Conservation (phyloP, 2,329 filamentous ascomycete genomes). For the Paracorniculantispora psalliotae region DNA sequence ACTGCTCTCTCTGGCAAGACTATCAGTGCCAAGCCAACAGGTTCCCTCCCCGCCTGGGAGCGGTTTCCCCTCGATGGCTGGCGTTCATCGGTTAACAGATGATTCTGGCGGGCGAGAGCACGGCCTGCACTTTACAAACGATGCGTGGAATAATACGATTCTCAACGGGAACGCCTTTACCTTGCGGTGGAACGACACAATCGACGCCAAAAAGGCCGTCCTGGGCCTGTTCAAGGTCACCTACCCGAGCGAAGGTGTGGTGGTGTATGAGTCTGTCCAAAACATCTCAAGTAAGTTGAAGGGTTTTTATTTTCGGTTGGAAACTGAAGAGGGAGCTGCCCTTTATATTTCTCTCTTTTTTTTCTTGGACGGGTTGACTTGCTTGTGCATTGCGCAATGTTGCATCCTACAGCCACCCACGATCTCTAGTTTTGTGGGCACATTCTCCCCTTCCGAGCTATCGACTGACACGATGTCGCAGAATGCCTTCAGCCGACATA, state of each 20-base stretch:
- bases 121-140: conserved; percentile 28
- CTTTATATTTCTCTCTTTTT: neutral
- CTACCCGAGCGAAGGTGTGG: conserved; percentile 27
- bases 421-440: conserved; percentile 8
- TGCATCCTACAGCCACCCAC: neutral
- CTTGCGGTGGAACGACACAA: conserved; percentile 27
- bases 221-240: conserved; percentile 27
- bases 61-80: conserved; percentile 20
- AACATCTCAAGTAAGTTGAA: conserved; percentile 27
- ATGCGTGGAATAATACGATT: conserved; percentile 31
- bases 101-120: conserved; percentile 19
- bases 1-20: conserved; percentile 2
- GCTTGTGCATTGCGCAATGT: neutral
- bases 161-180: conserved; percentile 26
- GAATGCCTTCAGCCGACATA: conserved; percentile 18
- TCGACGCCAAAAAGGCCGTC: conserved; percentile 18
- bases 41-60: conserved; percentile 14
- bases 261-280: conserved; percentile 25
- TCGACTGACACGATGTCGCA: conserved; percentile 16
- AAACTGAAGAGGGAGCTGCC: neutral
- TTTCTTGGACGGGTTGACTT: neutral
- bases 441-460: conserved; percentile 1
- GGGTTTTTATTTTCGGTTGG: neutral
- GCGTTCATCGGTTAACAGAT: conserved; percentile 15
- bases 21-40: conserved; percentile 13